Evolutionary conservation across 129 eudicot species (phyloP).

Genomic region (Chrysanthemum makinoi): DNA sequence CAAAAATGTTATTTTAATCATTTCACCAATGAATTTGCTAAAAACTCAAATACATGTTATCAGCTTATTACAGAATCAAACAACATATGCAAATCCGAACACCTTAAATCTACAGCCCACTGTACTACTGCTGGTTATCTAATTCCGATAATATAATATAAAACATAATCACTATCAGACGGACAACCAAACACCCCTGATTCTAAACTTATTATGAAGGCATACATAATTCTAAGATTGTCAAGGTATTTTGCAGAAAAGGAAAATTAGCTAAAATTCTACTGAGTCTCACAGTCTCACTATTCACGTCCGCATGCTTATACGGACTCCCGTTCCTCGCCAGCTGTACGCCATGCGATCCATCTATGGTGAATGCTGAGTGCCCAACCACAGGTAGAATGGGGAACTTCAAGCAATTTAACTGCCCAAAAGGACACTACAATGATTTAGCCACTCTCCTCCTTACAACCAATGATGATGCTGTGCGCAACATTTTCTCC

Average conservation of each 20-base stretch:
- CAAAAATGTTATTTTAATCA: background rate
- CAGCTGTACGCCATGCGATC: slow-evolving; percentile 69
- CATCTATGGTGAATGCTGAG: slow-evolving; percentile 44
- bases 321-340: slow-evolving; percentile 95
- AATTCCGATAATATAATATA: background rate
- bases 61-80: background rate
- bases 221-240: background rate
- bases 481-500: slow-evolving; percentile 91
- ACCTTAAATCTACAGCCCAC: background rate
- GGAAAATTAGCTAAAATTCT: slow-evolving; percentile 77
- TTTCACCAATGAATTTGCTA: background rate
- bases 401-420: slow-evolving; percentile 94
- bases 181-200: background rate
- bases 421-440: slow-evolving; percentile 95
- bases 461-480: slow-evolving; percentile 92
- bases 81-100: background rate
- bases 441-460: slow-evolving; percentile 93
- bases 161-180: background rate
- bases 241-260: slow-evolving; percentile 53
- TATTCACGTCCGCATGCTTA: slow-evolving; percentile 85
- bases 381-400: slow-evolving; percentile 72
- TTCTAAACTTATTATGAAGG: background rate
- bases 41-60: background rate
- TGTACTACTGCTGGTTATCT: background rate
- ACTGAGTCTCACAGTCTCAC: slow-evolving; percentile 60